Base-by-base conservation (phyloP, 2,329 filamentous ascomycete species). In the Pseudogymnoascus sp. region DNA sequence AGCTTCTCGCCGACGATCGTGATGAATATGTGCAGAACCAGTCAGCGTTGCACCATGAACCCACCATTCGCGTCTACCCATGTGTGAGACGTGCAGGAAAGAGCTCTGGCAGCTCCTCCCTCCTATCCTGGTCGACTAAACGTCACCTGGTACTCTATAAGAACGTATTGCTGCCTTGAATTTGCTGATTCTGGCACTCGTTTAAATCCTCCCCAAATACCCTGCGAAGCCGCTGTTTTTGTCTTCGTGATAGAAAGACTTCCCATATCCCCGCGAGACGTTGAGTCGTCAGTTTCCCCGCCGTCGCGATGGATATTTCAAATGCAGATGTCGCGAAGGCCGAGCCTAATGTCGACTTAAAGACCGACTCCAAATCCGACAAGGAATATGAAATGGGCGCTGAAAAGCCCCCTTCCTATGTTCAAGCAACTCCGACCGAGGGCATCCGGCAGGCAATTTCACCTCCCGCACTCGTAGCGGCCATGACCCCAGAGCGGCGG, bases 401-500 rank as follows among this genome's bases (percentile, higher is more conserved):
- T 3, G 28, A 12, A 33, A n/a, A 54, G n/a, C 28, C 8, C n/a
- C 28, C 28, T 33, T 6, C 28, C 5, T 54, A 33, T 54, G 14
- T 54, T 2, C 47, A 54, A 16, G 8, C 28, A n/a, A 16, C 28
- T 12, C 25, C n/a, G 18, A 54, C 28, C 47, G 47, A 6, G 25
- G 47, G 47, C n/a, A n/a, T 20, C 28, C 47, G 37, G 5, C 25
- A 20, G n/a, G 14, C 9, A 35, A 33, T 61, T 11, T 16, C 28
- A n/a, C 60, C 60, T 5, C 60, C 50, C 6, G 25, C 28, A 57
- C 57, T 59, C 7, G 60, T 62, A 25, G 28, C 28, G 14, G 35
- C 14, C 7, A 74, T 86, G 67, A 77, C 78, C 2, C 74, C 76
- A 1, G 82, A 84, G 65, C 74, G 84, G 65, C 77, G 82, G 37